These are phyloP conservation scores for Gleditsia sinensis DNA, from an alignment of 306 rosid genomes.

Conservation along the genomic window DNA sequence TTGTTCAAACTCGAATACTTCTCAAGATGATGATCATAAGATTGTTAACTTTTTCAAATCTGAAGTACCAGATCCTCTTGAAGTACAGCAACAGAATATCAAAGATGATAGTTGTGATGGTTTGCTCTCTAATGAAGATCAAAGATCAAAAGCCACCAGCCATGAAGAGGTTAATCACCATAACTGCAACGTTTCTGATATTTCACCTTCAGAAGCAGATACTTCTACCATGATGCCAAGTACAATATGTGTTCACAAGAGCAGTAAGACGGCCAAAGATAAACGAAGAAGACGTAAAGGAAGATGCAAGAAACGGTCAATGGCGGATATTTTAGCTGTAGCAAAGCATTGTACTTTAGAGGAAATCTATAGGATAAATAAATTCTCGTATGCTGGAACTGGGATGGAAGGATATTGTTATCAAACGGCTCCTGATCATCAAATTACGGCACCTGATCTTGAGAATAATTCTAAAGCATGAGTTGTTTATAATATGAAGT, in stretches of 20 bases:
- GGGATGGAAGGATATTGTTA: constrained; percentile 26
- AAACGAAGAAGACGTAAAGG: constrained; percentile 39
- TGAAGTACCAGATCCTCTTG: constrained; percentile 7
- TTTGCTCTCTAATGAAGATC: constrained; percentile 27
- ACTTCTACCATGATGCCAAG: constrained; percentile 18
- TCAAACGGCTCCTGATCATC: not conserved
- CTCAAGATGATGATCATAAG: constrained; percentile 20
- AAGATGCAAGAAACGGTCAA: constrained; percentile 51
- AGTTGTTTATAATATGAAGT: constrained; percentile 42
- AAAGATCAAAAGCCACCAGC: constrained; percentile 35
- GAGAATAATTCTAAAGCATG: constrained; percentile 32
- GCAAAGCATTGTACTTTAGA: constrained; percentile 50
- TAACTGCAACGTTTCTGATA: constrained; percentile 28
- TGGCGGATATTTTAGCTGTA: constrained; percentile 53
- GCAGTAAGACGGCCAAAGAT: constrained; percentile 29
- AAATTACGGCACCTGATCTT: constrained; percentile 17
- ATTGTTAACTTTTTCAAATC: constrained; percentile 24
- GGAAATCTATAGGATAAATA: constrained; percentile 43
- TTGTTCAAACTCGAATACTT: constrained; percentile 18
- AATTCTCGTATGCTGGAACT: constrained; percentile 35
- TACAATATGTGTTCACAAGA: constrained; percentile 7
- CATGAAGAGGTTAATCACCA: constrained; percentile 36
- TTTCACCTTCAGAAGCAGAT: constrained; percentile 22
- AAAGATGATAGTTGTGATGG: constrained; percentile 34
- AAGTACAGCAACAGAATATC: constrained; percentile 8